phyloP scores from a whole-genome alignment of 768 basidiomycete genomes.

The Kwoniella europaea region DNA sequence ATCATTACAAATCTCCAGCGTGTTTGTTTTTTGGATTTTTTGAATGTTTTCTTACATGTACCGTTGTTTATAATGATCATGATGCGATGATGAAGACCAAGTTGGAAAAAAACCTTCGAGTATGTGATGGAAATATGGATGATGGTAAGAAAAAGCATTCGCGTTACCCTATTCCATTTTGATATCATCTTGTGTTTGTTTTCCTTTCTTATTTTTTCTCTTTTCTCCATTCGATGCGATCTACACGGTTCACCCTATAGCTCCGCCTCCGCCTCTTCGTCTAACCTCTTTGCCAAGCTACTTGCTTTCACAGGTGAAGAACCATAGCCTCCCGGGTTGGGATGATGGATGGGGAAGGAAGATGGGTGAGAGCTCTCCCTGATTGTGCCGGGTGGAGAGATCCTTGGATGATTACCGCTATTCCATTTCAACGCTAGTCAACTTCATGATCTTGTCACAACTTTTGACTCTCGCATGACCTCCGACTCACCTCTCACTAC shows the following conservation, averaged over 20 bases:
- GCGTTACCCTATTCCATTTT: no score
- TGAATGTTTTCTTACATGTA: no score
- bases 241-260: neutral
- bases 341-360: conserved; percentile 46
- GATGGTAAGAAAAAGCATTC: no score
- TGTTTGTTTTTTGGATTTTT: no score
- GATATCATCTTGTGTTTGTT: neutral
- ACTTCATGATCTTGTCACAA: neutral
- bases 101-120: no score
- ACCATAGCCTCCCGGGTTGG: conserved; percentile 35
- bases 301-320: conserved; percentile 52
- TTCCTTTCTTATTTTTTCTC: neutral
- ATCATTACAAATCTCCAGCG: no score
- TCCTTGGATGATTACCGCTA: conserved; percentile 29
- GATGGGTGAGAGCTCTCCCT: conserved; percentile 37
- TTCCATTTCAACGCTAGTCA: neutral
- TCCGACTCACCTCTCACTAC: conserved; percentile 46
- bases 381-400: conserved; percentile 45
- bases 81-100: no score
- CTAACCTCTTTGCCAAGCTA: conserved; percentile 40
- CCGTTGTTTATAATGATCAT: no score
- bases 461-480: no score
- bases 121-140: no score
- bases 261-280: conserved; percentile 38
- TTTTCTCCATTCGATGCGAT: neutral